Evolutionary conservation across 73 alveolate genomes (phyloP).

Genomic region (Paramecium caudatum): DNA sequence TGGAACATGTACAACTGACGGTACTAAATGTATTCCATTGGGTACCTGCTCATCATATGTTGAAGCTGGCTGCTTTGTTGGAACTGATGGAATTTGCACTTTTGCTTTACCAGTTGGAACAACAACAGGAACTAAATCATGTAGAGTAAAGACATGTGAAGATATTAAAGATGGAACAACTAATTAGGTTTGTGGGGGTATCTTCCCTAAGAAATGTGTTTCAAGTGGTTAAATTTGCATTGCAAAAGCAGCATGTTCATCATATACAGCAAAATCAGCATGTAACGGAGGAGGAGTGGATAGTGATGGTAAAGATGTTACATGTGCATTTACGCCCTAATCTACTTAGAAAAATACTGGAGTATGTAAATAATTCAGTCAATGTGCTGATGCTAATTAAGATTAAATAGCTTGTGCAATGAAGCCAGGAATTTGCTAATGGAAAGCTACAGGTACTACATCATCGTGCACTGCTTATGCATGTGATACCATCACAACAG

Average conservation of each 20-base stretch:
- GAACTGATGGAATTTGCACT: neutral
- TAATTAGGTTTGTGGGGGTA: neutral
- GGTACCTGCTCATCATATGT: neutral
- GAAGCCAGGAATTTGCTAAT: neutral
- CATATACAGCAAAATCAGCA: neutral
- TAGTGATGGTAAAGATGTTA: neutral
- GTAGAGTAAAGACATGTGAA: neutral
- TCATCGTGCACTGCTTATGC: neutral
- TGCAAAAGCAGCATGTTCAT: neutral
- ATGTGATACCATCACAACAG: neutral
- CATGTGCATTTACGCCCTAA: neutral
- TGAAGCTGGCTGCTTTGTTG: neutral
- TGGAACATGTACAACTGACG: neutral
- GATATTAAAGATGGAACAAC: neutral
- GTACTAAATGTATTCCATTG: neutral
- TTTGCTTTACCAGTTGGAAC: too few relatives aligned
- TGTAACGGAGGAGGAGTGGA: neutral
- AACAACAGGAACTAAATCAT: conserved; percentile 17
- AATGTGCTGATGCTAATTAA: neutral
- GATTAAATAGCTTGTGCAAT: neutral
- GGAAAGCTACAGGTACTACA: neutral
- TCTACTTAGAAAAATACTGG: neutral
- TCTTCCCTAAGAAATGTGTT: neutral
- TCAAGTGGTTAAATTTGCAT: neutral
- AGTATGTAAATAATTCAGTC: neutral